Evolutionary conservation across 2,329 filamentous ascomycete species (phyloP), one percentile per base, ranked within the genome.

Genomic region (Alternaria ventricosa): DNA sequence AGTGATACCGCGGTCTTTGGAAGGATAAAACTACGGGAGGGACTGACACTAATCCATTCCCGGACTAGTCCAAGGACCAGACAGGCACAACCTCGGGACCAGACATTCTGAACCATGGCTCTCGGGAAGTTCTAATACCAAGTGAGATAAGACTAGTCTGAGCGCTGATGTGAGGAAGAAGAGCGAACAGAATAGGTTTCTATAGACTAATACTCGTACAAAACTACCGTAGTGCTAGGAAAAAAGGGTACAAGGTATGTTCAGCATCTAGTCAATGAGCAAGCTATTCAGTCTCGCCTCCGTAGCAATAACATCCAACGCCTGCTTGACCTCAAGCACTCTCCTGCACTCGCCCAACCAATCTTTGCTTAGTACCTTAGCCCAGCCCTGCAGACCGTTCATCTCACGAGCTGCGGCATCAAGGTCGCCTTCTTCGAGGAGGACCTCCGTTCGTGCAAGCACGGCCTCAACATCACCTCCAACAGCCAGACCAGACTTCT

Each of bases 391-490:
- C 50, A 99, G 85, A 2, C 90, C 88, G 78, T 98, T 99, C 91
- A 99, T 96, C 84, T 99, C 96, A 69, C 96, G 87, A 13, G 96
- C 94, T 3, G 96, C 96, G 57, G 87, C 90, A 80, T 99, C 96
- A 60, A 99, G 82, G 76, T 97, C 90, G 22, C 96, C 96, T 82
- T 98, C 93, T 83, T 99, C 94, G 20, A 99, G 87, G 71, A 93
- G 87, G 8, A 90, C 94, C 82, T 99, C 94, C 1, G 96, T 95
- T 67, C 96, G 87, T 3, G 92, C 92, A 50, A 99, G 87, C 63
- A 98, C 90, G 75, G 94, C 96, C 86, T 99, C 96, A 22, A 98
- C 95, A 76, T 98, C 95, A 71, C 93, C 87, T 20, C 95, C 94
- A 23, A 89, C 89, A 0, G 93, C 91, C 50, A 96, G 85, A 6